Evolutionary conservation across 768 basidiomycete genomes (phyloP).

Genomic region (Macrolepiota albuminosa): DNA sequence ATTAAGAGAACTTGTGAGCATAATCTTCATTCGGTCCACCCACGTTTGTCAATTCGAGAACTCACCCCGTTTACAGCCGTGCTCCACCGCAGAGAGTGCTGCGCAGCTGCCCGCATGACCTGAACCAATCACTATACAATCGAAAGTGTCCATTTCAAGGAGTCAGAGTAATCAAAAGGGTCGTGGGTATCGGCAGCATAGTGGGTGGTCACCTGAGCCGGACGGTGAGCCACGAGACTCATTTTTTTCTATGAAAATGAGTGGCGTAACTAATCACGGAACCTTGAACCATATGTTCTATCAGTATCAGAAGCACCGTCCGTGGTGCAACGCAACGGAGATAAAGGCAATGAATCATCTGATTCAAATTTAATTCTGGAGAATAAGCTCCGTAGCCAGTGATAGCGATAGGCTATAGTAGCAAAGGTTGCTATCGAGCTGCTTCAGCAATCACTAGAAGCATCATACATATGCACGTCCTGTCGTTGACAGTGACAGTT

Average conservation of each 20-base stretch:
- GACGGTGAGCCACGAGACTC: constrained; percentile 1
- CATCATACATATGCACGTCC: background rate
- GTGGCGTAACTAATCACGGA: constrained; percentile 4
- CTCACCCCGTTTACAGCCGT: constrained; percentile 49
- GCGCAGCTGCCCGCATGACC: constrained; percentile 68
- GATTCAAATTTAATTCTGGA: background rate
- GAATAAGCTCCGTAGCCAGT: background rate
- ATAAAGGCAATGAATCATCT: background rate
- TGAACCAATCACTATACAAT: constrained; percentile 61
- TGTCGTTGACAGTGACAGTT: background rate
- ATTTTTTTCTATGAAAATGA: background rate
- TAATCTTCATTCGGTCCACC: background rate
- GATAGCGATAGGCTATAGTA: background rate
- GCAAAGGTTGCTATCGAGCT: background rate
- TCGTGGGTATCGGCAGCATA: constrained; percentile 1
- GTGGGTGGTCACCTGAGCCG: constrained; percentile 11
- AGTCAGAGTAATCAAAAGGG: background rate
- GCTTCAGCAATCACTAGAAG: background rate
- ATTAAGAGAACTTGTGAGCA: constrained; percentile 45
- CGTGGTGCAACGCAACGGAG: background rate
- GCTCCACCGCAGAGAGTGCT: constrained; percentile 53
- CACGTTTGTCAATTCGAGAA: background rate
- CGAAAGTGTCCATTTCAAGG: constrained; percentile 25
- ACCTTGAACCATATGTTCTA: background rate
- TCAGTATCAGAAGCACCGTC: background rate